These are phyloP conservation scores for Boletus fagicola DNA, from an alignment of 768 basidiomycete species.

Conservation along the genomic window DNA sequence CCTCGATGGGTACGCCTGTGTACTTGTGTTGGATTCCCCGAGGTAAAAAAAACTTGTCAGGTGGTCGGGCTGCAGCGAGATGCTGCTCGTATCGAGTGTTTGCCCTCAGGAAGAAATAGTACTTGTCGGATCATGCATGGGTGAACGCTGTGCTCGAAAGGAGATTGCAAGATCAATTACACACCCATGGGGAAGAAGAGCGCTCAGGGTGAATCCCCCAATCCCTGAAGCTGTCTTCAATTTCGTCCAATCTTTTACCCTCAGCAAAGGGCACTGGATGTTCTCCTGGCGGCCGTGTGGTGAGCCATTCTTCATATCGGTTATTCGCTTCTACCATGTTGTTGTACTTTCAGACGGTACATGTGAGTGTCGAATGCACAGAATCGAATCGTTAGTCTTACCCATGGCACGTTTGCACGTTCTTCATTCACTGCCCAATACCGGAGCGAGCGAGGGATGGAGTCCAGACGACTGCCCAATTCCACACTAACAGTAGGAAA, in stretches of 20 bases:
- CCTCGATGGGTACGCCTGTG: slow-evolving; percentile 2
- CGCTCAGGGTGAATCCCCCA: slow-evolving; percentile 8
- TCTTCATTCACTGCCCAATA: slow-evolving; percentile 13
- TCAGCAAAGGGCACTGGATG: slow-evolving; percentile 10
- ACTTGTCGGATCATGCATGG: background rate
- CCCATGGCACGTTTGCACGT: slow-evolving; percentile 5
- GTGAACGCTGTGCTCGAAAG: background rate
- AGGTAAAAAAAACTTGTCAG: slow-evolving; percentile 14
- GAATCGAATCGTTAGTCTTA: background rate
- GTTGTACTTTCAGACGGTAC: slow-evolving; percentile 3
- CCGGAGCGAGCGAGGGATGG: slow-evolving; percentile 1
- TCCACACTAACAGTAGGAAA: background rate
- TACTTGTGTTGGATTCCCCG: background rate
- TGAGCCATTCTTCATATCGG: slow-evolving; percentile 19
- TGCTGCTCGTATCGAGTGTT: slow-evolving; percentile 10
- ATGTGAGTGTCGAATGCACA: background rate
- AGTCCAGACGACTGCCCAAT: slow-evolving; percentile 22
- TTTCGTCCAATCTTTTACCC: slow-evolving; percentile 1
- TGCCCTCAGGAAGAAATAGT: slow-evolving; percentile 1
- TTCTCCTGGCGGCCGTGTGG: slow-evolving; percentile 4
- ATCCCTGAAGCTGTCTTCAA: background rate
- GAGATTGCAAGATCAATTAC: background rate
- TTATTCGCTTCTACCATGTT: slow-evolving; percentile 6
- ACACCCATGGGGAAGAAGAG: slow-evolving; percentile 10
- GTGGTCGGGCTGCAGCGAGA: background rate